A percentile compares a stretch with the other conserved stretches of the same genome.
These are phyloP conservation scores for Phytophthora sp. DNA, from an alignment of 352 stramenopile genomes.

Conservation along the genomic window DNA sequence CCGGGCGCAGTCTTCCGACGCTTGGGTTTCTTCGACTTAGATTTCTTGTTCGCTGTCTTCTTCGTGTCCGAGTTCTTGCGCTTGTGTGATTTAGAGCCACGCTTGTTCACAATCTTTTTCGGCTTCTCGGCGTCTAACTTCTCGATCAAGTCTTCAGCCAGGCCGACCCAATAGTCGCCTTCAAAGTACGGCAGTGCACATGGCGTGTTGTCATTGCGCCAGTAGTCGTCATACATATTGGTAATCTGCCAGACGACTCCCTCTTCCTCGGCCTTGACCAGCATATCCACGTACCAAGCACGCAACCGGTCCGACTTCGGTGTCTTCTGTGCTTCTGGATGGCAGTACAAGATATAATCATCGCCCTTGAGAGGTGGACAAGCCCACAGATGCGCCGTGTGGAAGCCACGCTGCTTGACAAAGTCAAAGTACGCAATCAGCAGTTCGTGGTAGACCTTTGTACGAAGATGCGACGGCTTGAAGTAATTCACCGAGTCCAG, in stretches of 20 bases:
- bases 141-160: conserved; percentile 89
- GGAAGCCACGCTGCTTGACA: conserved; percentile 96
- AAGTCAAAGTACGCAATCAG: conserved; percentile 99
- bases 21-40: conserved; percentile 83
- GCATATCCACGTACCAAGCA: conserved; percentile 95
- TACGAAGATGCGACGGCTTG: conserved; percentile 95
- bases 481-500: conserved; percentile 99
- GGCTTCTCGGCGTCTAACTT: conserved; percentile 89
- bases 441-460: conserved; percentile 99
- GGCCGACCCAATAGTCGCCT: conserved; percentile 88
- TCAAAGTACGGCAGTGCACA: conserved; percentile 88
- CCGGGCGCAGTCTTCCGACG: conserved; percentile 55
- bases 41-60: conserved; percentile 71
- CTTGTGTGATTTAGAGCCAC: conserved; percentile 56
- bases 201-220: conserved; percentile 87
- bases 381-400: conserved; percentile 99
- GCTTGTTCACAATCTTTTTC: conserved; percentile 71
- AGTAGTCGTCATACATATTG: conserved; percentile 97
- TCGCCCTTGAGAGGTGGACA: conserved; percentile 99
- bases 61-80: conserved; percentile 74
- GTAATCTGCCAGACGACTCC: conserved; percentile 95
- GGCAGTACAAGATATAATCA: conserved; percentile 99
- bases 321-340: conserved; percentile 99
- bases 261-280: conserved; percentile 85
- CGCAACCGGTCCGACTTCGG: conserved; percentile 98